Evolutionary conservation across 805 yeast species (phyloP), one percentile per base, ranked within the genome.

Genomic region (Saccharomycopsis javanensis): DNA sequence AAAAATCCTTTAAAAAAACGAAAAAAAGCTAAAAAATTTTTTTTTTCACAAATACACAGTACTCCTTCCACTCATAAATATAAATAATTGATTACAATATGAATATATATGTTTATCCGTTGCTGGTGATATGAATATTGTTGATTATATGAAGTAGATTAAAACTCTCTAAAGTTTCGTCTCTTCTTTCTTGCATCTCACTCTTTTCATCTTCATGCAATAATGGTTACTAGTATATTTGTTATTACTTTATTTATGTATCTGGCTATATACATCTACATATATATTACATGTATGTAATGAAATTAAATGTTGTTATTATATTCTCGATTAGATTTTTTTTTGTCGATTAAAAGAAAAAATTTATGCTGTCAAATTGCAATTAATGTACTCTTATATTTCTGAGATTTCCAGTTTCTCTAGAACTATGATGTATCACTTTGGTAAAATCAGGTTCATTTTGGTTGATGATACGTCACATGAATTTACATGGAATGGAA

Each of bases 221-320:
- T 42, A 42, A 20, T 15, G 48, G 48, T 42, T 38, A 7, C 48
- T 42, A 13, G 25, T 42, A n/a, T n/a, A 42, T 42, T 42, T 42
- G 48, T 42, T 42, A 28, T 42, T 42, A 23, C 18, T 42, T 42
- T 20, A 42, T 42, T 42, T 20, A 42, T 42, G 15, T 42, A 42
- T 42, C 48, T 42, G 48, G 48, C 48, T 42, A 42, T 42, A 42
- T 42, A 42, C 23, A 42, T 42, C 25, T 42, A 42, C 48, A 42
- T 42, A 42, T 42, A 42, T 42, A 42, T 37, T 28, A n/a, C 48
- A 42, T 42, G 25, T 42, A 42, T 42, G 48, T 42, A 42, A 42
- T 42, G 48, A 42, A 42, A 45, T 38, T 31, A 45, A 45, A 34
- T 45, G 45, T 34, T 48, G 35, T 27, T 48, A 25, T 54, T 54